These are phyloP conservation scores for Barnettozyma populi DNA, from an alignment of 805 yeast genomes.

Conservation along the genomic window DNA sequence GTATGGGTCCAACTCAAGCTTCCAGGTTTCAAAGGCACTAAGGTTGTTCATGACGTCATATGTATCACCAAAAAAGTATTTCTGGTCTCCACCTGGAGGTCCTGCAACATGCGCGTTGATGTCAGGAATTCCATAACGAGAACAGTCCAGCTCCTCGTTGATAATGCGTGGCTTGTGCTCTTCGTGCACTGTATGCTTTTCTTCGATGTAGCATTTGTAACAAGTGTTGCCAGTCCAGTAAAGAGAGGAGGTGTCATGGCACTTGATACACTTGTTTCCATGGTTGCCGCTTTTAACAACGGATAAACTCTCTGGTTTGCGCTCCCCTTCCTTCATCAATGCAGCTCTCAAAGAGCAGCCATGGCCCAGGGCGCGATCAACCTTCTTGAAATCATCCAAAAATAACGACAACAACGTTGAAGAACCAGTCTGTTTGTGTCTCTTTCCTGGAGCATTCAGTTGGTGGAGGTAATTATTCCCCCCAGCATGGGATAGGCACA, in stretches of 20 bases:
- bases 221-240: constrained; percentile 16
- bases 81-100: neutral
- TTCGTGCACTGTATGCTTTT: neutral
- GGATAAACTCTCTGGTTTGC: constrained; percentile 12
- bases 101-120: neutral
- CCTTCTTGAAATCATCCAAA: constrained; percentile 18
- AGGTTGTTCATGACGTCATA: constrained; percentile 6
- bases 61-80: constrained; percentile 2
- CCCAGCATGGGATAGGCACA: constrained; percentile 36
- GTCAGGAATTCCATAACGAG: neutral
- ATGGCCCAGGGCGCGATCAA: neutral
- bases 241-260: constrained; percentile 10
- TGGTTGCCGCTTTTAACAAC: neutral
- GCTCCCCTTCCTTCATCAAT: constrained; percentile 35
- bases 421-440: constrained; percentile 10
- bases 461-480: constrained; percentile 17
- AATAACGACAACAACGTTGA: constrained; percentile 17
- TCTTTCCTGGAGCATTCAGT: constrained; percentile 20
- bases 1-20: neutral
- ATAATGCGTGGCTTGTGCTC: neutral
- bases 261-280: neutral
- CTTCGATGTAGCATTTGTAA: constrained; percentile 10
- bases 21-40: neutral
- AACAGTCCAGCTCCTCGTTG: neutral
- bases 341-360: constrained; percentile 8